A percentile compares a stretch with the other conserved stretches of the same genome.
Evolutionary conservation across 352 stramenopile genomes (phyloP).

Genomic region (Pythium plurisporium): DNA sequence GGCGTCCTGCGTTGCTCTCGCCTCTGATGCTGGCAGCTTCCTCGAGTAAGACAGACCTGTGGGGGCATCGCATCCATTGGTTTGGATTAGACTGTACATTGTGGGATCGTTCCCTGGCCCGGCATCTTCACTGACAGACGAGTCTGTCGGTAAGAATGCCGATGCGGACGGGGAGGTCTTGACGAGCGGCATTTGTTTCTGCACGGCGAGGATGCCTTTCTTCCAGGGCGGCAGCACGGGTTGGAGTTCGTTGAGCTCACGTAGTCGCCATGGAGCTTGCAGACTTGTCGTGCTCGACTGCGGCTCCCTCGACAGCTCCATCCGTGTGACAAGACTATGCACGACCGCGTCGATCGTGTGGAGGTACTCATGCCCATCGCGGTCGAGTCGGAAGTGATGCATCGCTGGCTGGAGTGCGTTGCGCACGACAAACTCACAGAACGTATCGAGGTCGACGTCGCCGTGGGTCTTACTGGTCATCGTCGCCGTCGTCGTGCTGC

Average conservation of each 20-base stretch:
- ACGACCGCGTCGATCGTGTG: conserved; percentile 39
- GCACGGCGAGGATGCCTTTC: conserved; percentile 20
- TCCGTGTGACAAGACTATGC: conserved; percentile 27
- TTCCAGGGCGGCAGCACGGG: conserved; percentile 39
- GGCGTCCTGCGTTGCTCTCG: conserved; percentile 28
- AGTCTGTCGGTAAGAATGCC: neutral
- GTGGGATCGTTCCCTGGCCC: too few relatives aligned
- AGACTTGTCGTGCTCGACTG: neutral
- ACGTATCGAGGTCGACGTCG: conserved; percentile 42
- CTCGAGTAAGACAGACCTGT: neutral
- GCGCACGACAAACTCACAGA: conserved; percentile 41
- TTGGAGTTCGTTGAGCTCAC: conserved; percentile 43
- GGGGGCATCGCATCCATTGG: too few relatives aligned
- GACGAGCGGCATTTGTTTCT: conserved; percentile 15
- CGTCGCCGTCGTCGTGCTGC: conserved; percentile 6
- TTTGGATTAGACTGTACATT: neutral
- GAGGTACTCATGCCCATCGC: conserved; percentile 37
- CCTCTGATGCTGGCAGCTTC: conserved; percentile 26
- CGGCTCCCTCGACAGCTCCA: neutral
- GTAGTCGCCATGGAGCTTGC: conserved; percentile 20
- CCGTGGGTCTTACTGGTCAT: conserved; percentile 23
- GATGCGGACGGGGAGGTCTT: conserved; percentile 3
- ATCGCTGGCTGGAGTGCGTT: conserved; percentile 46
- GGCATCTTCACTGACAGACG: too few relatives aligned
- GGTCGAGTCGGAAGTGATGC: conserved; percentile 46